Evolutionary conservation across 2,329 filamentous ascomycete species (phyloP).

Genomic region (Venturia asperata): DNA sequence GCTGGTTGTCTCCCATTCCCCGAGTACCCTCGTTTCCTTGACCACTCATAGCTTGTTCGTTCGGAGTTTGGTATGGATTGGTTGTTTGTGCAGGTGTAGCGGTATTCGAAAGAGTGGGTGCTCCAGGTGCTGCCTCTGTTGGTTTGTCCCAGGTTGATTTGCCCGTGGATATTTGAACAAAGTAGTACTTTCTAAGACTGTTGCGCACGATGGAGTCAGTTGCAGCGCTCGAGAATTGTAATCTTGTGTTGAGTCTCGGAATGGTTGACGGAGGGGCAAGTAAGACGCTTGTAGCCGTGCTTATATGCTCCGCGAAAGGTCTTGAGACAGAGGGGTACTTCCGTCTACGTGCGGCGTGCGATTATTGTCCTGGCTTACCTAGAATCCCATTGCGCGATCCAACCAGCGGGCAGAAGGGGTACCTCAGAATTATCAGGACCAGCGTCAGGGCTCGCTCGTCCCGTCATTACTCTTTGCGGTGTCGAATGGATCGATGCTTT

Average conservation of each 20-base stretch:
- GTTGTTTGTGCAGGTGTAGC: constrained; percentile 31
- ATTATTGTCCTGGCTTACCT: constrained; percentile 26
- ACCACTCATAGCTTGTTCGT: background rate
- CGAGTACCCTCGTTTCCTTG: constrained; percentile 17
- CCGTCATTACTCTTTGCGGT: constrained; percentile 2
- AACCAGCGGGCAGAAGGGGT: constrained; percentile 34
- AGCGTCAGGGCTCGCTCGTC: constrained; percentile 30
- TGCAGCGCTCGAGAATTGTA: background rate
- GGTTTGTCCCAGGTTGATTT: constrained; percentile 37
- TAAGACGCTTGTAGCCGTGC: background rate
- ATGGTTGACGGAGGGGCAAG: background rate
- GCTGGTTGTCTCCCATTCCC: constrained; percentile 18
- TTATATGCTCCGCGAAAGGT: background rate
- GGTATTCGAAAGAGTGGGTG: constrained; percentile 30
- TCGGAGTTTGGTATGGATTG: constrained; percentile 28
- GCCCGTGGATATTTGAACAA: constrained; percentile 36
- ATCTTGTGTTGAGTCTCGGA: background rate
- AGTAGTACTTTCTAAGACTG: constrained; percentile 34
- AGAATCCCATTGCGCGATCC: constrained; percentile 37
- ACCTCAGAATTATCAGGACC: constrained; percentile 32
- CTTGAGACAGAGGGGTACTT: background rate
- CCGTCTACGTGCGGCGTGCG: background rate
- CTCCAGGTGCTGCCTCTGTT: constrained; percentile 33
- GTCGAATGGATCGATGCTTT: background rate
- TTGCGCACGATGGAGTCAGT: background rate